phyloP scores from a whole-genome alignment of 495 filamentous ascomycete genomes.

The Podospora comata region DNA sequence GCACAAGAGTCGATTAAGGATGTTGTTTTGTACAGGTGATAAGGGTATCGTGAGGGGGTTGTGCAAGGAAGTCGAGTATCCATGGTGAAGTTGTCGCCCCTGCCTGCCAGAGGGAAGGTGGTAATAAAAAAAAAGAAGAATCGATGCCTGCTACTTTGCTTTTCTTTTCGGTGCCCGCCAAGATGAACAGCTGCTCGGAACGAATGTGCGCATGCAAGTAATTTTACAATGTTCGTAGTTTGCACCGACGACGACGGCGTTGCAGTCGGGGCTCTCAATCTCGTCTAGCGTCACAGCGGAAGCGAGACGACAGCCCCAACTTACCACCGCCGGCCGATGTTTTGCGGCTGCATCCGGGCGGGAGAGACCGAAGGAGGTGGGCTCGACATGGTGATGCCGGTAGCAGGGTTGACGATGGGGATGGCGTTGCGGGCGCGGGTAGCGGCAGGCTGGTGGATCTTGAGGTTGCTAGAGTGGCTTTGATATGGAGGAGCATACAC shows the following conservation, averaged over 20 bases:
- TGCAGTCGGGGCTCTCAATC: conserved; percentile 22
- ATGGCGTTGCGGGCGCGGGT: conserved; percentile 92
- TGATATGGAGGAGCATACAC: conserved; percentile 64
- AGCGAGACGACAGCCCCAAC: conserved; percentile 30
- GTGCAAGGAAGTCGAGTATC: conserved; percentile 26
- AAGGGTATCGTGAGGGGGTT: conserved; percentile 16
- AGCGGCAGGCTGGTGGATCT: conserved; percentile 81
- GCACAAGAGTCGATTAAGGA: conserved; percentile 35
- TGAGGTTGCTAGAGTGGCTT: conserved; percentile 55
- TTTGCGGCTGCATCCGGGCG: conserved; percentile 68
- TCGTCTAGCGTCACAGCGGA: conserved; percentile 31
- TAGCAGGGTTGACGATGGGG: conserved; percentile 95
- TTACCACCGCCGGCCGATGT: conserved; percentile 51
- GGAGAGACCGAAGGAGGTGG: conserved; percentile 89
- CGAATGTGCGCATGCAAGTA: conserved; percentile 27
- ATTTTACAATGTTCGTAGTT: conserved; percentile 24
- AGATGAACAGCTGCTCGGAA: conserved; percentile 36
- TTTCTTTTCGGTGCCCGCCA: conserved; percentile 37
- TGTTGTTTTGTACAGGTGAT: conserved; percentile 36
- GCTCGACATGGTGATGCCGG: conserved; percentile 82
- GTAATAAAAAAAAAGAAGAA: conserved; percentile 28
- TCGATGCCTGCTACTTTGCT: conserved; percentile 37
- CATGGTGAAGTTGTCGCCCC: conserved; percentile 18
- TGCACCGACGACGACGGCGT: conserved; percentile 36
- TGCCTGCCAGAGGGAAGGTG: conserved; percentile 28